Evolutionary conservation across 805 yeast genomes (phyloP).

Genomic region (Ogataea siamensis): DNA sequence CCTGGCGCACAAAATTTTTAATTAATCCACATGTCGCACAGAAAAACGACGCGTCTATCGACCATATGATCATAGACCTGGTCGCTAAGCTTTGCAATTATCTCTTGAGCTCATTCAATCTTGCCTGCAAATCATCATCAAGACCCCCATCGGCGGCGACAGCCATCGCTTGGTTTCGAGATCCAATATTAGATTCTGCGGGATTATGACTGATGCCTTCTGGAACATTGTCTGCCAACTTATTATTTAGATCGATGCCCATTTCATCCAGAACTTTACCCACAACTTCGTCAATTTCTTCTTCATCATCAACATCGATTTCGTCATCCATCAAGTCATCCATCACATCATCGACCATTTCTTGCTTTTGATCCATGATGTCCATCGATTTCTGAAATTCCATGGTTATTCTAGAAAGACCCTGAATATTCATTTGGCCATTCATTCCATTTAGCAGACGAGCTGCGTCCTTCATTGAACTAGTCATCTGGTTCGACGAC

Average conservation of each 20-base stretch:
- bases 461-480: slow-evolving; percentile 92
- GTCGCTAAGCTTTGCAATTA: too few relatives aligned
- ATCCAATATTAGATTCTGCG: slow-evolving; percentile 14
- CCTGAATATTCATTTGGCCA: slow-evolving; percentile 81
- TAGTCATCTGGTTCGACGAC: slow-evolving; percentile 92
- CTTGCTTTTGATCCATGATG: slow-evolving; percentile 97
- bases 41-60: too few relatives aligned
- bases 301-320: slow-evolving; percentile 73
- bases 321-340: slow-evolving; percentile 96
- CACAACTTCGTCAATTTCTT: slow-evolving; percentile 88
- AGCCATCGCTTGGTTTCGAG: slow-evolving; percentile 18
- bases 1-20: not conserved
- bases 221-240: slow-evolving; percentile 44
- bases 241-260: slow-evolving; percentile 75
- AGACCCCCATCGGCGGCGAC: slow-evolving; percentile 42
- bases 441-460: slow-evolving; percentile 83
- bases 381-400: slow-evolving; percentile 94
- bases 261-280: slow-evolving; percentile 92
- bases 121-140: slow-evolving; percentile 86
- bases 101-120: slow-evolving; percentile 78
- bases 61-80: too few relatives aligned
- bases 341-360: slow-evolving; percentile 97
- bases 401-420: slow-evolving; percentile 83
- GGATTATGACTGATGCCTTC: slow-evolving; percentile 20
- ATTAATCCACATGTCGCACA: not conserved